A percentile compares a stretch with the other conserved stretches of the same genome.
Conservation (phyloP, 306 rosid genomes). For the Trifolium fragiferum region DNA sequence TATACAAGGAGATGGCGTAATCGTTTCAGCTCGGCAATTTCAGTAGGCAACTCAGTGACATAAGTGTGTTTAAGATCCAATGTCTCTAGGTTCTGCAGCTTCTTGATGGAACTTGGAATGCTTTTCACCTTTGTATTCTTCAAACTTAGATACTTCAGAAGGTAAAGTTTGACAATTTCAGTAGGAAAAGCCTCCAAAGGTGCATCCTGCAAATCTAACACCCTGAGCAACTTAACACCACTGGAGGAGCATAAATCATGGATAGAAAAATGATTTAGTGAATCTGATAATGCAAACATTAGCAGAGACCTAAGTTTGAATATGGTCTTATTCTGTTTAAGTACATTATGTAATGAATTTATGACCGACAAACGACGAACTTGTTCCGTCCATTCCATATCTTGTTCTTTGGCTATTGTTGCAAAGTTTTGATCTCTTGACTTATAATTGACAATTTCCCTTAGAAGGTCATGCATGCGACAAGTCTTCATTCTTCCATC, state of each 20-base stretch:
- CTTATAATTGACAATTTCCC: conserved; percentile 58
- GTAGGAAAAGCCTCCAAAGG: conserved; percentile 52
- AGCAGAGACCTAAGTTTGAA: conserved; percentile 61
- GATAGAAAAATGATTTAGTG: conserved; percentile 47
- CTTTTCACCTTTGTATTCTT: conserved; percentile 53
- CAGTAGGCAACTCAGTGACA: conserved; percentile 60
- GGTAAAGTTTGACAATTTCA: conserved; percentile 50
- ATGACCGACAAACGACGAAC: conserved; percentile 58
- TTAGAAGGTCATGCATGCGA: conserved; percentile 62
- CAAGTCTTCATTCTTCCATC: conserved; percentile 53
- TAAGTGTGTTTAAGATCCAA: conserved; percentile 57
- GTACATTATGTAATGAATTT: conserved; percentile 42
- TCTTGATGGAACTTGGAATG: conserved; percentile 57
- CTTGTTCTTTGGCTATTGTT: conserved; percentile 50
- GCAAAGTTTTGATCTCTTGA: conserved; percentile 65
- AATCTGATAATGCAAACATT: conserved; percentile 52
- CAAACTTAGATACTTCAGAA: conserved; percentile 59
- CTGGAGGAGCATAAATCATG: conserved; percentile 22
- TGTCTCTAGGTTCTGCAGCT: conserved; percentile 55
- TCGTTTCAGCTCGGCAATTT: conserved; percentile 54
- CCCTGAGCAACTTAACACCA: conserved; percentile 50
- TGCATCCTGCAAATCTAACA: conserved; percentile 55
- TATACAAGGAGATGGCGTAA: conserved; percentile 63
- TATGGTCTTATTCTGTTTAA: conserved; percentile 37
- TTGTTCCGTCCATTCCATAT: conserved; percentile 51